Percentiles rank a stretch among this genome's conserved stretches.
phyloP scores from a whole-genome alignment of 257 asterid species.

The Buddleja alternifolia region DNA sequence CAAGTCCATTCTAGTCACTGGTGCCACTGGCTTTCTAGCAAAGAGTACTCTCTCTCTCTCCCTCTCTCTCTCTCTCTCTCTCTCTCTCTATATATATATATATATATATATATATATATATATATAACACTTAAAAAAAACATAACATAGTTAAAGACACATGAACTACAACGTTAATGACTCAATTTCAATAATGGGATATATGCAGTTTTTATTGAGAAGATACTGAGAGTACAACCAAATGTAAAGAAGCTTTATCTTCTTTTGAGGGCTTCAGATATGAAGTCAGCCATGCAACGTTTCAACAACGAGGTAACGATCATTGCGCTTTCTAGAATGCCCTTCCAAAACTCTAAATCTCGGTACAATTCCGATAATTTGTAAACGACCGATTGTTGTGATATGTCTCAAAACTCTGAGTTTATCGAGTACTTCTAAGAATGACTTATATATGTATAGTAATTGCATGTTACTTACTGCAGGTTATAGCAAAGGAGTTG shows the following conservation, averaged over 20 bases:
- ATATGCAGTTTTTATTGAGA: conserved; percentile 71
- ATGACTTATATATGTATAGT: neutral
- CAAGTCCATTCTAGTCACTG: conserved; percentile 38
- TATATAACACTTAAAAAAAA: too few relatives aligned
- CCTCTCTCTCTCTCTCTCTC: neutral
- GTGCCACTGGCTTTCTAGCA: conserved; percentile 42
- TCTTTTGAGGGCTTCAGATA: conserved; percentile 59
- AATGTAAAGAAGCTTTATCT: conserved; percentile 68
- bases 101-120: too few relatives aligned
- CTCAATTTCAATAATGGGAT: too few relatives aligned
- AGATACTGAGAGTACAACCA: conserved; percentile 64
- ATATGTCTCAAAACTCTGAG: too few relatives aligned
- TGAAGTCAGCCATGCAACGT: conserved; percentile 51
- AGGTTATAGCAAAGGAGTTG: conserved; percentile 62
- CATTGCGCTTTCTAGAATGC: too few relatives aligned
- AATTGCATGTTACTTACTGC: neutral
- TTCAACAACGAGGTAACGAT: conserved; percentile 52
- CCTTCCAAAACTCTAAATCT: neutral
- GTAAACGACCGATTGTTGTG: too few relatives aligned
- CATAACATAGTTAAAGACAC: too few relatives aligned
- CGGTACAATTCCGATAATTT: too few relatives aligned
- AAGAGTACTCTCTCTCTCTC: conserved; percentile 16
- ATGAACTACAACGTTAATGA: too few relatives aligned
- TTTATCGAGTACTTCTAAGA: too few relatives aligned
- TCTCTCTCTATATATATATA: neutral